Evolutionary conservation across 2,329 filamentous ascomycete genomes (phyloP), one percentile per base, ranked within the genome.

Genomic region (Sporothrix pseudoabietina): DNA sequence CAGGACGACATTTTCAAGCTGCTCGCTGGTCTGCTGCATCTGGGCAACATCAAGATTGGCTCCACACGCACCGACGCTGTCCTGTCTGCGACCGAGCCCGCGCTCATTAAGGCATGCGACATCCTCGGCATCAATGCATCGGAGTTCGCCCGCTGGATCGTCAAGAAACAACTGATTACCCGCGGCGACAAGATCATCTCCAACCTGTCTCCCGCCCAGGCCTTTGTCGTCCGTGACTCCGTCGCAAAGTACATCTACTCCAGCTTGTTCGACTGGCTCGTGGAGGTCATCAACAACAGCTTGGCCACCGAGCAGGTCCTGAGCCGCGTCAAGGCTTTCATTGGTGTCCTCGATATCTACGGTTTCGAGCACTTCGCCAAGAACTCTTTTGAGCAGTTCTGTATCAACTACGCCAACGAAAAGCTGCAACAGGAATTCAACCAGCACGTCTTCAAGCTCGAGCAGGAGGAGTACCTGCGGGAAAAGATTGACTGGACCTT

Each of bases 381-480:
- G 86, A 99, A 99, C 85, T 99, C 96, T 0, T 99, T 99, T 79
- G 96, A 99, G 82, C 96, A 99, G 82, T 99, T 99, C 83, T 99
- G 96, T 84, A 99, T 99, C 88, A 99, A 99, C 83, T 99, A 99
- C 80, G 96, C 96, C 83, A 99, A 99, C 82, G 96, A 99, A 83
- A 99, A 99, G 84, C 86, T 99, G 72, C 96, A 99, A 81, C 96
- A 99, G 82, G 95, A 98, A 81, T 99, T 99, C 86, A 99, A 99
- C 83, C 94, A 97, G 81, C 96, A 99, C 80, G 96, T 99, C 49
- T 99, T 99, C 88, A 98, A 98, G 83, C 88, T 99, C 30, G 96
- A 99, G 82, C 96, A 99, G 81, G 96, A 99, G 81, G 96, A 99
- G 82, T 99, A 99, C 80, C 88, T 98, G 55, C 90, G 91, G 72